Evolutionary conservation across 78 protist genomes (phyloP).

Genomic region (Cavenderia fasciculata): DNA sequence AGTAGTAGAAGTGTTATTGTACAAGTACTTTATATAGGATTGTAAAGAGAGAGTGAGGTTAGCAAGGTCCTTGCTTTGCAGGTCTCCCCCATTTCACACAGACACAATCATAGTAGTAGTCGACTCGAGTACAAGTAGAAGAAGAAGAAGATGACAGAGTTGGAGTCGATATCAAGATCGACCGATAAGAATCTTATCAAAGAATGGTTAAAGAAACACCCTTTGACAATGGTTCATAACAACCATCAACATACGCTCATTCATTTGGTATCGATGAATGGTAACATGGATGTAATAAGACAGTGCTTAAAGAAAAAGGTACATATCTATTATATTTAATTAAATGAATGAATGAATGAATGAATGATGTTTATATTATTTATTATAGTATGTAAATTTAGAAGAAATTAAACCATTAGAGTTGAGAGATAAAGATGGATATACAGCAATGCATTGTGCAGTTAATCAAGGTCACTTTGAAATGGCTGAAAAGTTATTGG

Average conservation of each 20-base stretch:
- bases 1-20: too few relatives aligned
- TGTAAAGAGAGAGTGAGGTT: too few relatives aligned
- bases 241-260: constrained; percentile 22
- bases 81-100: too few relatives aligned
- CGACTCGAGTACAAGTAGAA: too few relatives aligned
- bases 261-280: constrained; percentile 47
- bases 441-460: constrained; percentile 48
- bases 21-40: too few relatives aligned
- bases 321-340: neutral
- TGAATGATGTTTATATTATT: neutral
- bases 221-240: neutral
- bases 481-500: constrained; percentile 19
- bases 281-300: constrained; percentile 21
- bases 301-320: constrained; percentile 41
- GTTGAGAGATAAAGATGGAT: constrained; percentile 52
- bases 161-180: constrained; percentile 5
- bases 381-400: constrained; percentile 4
- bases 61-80: too few relatives aligned
- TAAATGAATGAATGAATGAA: neutral
- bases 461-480: constrained; percentile 43
- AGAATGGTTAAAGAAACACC: constrained; percentile 13
- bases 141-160: too few relatives aligned
- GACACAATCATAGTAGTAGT: too few relatives aligned
- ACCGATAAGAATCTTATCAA: constrained; percentile 10
- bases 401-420: constrained; percentile 15